These are phyloP conservation scores for Escallonia herrerae DNA, from an alignment of 129 eudicot species.

Conservation along the genomic window DNA sequence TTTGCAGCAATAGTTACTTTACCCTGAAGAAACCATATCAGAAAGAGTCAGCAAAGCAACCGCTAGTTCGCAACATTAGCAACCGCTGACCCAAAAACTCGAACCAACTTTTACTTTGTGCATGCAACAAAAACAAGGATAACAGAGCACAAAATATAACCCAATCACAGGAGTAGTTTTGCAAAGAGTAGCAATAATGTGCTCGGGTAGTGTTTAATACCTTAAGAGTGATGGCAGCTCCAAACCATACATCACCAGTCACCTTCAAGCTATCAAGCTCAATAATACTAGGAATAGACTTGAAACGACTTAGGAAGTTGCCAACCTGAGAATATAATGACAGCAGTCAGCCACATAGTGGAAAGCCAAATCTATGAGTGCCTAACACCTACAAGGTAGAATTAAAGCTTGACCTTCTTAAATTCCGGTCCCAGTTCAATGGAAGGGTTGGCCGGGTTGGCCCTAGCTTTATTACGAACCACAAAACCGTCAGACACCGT, in stretches of 20 bases:
- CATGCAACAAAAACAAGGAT: too few species aligned
- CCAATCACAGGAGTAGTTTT: too few species aligned
- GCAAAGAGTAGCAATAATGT: background rate
- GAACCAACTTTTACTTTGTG: too few species aligned
- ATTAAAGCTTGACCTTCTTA: conserved; percentile 54
- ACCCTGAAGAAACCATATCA: conserved; percentile 23
- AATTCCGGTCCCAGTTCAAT: conserved; percentile 96
- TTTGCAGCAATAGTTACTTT: conserved; percentile 41
- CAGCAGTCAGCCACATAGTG: background rate
- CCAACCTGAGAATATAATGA: conserved; percentile 47
- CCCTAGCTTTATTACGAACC: conserved; percentile 67
- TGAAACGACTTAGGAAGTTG: conserved; percentile 75
- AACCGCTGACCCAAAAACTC: too few species aligned
- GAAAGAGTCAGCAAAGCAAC: background rate
- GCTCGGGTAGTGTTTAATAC: conserved; percentile 20
- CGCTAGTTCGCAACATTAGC: too few species aligned
- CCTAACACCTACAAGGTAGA: background rate
- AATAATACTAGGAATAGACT: conserved; percentile 91
- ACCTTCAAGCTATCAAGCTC: conserved; percentile 93
- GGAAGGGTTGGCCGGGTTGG: conserved; percentile 75
- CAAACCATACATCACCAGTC: conserved; percentile 93
- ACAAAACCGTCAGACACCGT: conserved; percentile 70
- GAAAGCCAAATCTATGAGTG: background rate
- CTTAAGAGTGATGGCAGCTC: conserved; percentile 71
- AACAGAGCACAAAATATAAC: too few species aligned